Base-by-base conservation (phyloP, 164 flowering plant genomes). In the Stephania yunnanensis region DNA sequence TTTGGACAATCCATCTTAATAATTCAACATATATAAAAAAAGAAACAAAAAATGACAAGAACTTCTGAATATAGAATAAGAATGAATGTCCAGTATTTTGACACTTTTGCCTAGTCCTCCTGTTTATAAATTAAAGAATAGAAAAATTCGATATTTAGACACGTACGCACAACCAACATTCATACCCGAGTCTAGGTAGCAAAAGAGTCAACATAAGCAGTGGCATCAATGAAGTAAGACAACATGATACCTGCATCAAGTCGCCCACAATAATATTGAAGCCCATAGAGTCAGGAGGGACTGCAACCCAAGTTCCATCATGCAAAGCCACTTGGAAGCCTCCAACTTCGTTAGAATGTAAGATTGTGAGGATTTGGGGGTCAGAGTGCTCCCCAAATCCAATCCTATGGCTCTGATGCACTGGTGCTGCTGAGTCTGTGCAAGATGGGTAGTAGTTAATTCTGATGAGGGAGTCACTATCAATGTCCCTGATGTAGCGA, bases 361-460 rank as follows among this genome's bases (percentile, higher is more conserved):
- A 65, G 70, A 92, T 65, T 61, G 97, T 87, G 78, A 92, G 76
- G 80, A 92, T 86, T 81, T 89, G 93, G 79, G 97, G 97, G 84
- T 92, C 97, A 5, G 94, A 83, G 74, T 92, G 97, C 83, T 92
- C 97, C 7, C 94, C 97, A 69, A 92, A 89, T 48, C 97, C 97
- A 7, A 89, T 76, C n/a, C 76, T 67, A 44, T 55, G 5, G 30
- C 12, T 25, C 22, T 46, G 69, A 25, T 66, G 79, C 10, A 71
- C 22, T 10, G 82, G 72, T 52, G 80, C 46, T 74, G 76, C 73
- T 74, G 73, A 7, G 17, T 71, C 80, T 1, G 29, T 61, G 76
- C 58, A 46, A 10, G 87, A 79, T 11, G 92, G 98, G 77, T 92
- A 94, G 89, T 89, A 87, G 82, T 94, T 94, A 74, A 94, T 77